phyloP scores from a whole-genome alignment of 2,329 filamentous ascomycete genomes.

The Aspergillus puulaauensis region DNA sequence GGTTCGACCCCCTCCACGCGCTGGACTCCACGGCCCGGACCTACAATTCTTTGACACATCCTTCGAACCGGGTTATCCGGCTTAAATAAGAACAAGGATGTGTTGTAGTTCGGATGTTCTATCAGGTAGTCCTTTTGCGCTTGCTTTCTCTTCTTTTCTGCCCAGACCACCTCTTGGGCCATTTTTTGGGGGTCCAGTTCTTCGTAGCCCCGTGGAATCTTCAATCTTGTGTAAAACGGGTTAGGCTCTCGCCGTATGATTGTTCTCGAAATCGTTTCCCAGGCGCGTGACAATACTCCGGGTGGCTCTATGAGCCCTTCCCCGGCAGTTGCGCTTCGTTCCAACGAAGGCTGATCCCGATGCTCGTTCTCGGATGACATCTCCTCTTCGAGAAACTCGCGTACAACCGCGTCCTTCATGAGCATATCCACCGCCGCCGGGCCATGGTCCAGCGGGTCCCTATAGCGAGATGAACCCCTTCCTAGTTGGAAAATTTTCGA shows the following conservation, averaged over 20 bases:
- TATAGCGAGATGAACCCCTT: constrained; percentile 60
- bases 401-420: constrained; percentile 91
- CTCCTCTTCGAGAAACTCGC: constrained; percentile 85
- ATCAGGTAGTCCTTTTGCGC: constrained; percentile 88
- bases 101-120: constrained; percentile 88
- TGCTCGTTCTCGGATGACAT: constrained; percentile 27
- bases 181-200: constrained; percentile 80
- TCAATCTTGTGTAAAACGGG: constrained; percentile 86
- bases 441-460: constrained; percentile 87
- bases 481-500: constrained; percentile 63
- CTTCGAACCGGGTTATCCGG: constrained; percentile 75
- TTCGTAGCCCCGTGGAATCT: constrained; percentile 69
- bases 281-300: constrained; percentile 60
- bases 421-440: constrained; percentile 94
- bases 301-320: constrained; percentile 49
- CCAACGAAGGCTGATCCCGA: constrained; percentile 29
- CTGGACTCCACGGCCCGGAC: constrained; percentile 81
- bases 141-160: constrained; percentile 76
- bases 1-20: constrained; percentile 88
- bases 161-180: constrained; percentile 85
- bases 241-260: constrained; percentile 76
- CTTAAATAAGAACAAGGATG: constrained; percentile 81
- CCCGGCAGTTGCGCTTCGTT: constrained; percentile 27
- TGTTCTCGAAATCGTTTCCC: constrained; percentile 58
- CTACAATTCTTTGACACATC: constrained; percentile 85